phyloP scores from a whole-genome alignment of 2,329 filamentous ascomycete genomes.

The Paradendryphiella salina region DNA sequence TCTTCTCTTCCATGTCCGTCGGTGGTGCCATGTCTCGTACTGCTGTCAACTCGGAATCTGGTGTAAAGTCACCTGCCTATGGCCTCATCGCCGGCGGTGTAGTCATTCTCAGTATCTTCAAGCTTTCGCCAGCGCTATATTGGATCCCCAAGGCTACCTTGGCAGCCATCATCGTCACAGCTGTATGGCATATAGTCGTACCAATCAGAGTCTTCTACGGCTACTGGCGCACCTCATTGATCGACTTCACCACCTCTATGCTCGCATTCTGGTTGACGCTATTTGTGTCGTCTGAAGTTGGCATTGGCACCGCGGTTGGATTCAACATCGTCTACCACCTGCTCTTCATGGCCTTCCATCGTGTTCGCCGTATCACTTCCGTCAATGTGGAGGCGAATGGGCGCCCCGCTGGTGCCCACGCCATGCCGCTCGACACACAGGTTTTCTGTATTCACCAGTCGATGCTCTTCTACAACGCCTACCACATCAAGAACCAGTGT shows the following conservation, averaged over 20 bases:
- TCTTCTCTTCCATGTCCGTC: constrained; percentile 67
- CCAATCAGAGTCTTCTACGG: constrained; percentile 62
- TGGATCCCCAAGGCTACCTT: constrained; percentile 70
- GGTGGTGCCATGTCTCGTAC: constrained; percentile 69
- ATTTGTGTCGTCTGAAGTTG: constrained; percentile 63
- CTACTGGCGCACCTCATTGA: constrained; percentile 67
- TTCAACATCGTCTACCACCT: constrained; percentile 57
- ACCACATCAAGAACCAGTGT: constrained; percentile 55
- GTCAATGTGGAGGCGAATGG: constrained; percentile 18
- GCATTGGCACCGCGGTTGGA: constrained; percentile 62
- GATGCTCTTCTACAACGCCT: constrained; percentile 65
- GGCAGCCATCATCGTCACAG: constrained; percentile 68
- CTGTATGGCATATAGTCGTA: constrained; percentile 64
- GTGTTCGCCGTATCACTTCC: constrained; percentile 33
- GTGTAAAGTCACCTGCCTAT: constrained; percentile 64
- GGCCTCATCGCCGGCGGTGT: constrained; percentile 64
- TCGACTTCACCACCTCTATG: constrained; percentile 66
- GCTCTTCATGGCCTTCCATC: constrained; percentile 61
- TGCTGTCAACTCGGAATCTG: constrained; percentile 67
- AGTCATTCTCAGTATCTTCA: constrained; percentile 64
- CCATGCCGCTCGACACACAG: constrained; percentile 55
- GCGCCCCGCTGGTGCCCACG: constrained; percentile 5
- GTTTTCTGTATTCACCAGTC: constrained; percentile 62
- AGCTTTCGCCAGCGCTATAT: constrained; percentile 63
- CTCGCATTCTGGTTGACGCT: constrained; percentile 67